These are phyloP conservation scores for Hemisphaericaspora subhashii DNA, from an alignment of 1,139 yeast species.

Conservation along the genomic window DNA sequence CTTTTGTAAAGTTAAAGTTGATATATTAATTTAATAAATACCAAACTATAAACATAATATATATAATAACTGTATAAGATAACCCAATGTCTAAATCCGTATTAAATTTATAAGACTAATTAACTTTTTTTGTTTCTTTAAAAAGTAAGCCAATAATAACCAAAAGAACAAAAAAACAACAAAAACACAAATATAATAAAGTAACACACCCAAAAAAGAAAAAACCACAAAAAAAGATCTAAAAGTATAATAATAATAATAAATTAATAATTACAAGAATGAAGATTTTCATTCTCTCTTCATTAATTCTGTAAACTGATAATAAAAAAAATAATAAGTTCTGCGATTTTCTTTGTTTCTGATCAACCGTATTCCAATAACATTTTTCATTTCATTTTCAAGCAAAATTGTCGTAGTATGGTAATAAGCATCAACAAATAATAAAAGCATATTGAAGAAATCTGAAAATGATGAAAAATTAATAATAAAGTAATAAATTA, in stretches of 20 bases:
- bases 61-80: constrained; percentile 21
- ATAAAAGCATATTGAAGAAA: neutral
- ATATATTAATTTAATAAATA: constrained; percentile 2
- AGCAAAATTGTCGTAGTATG: no score
- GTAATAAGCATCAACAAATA: neutral
- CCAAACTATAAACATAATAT: constrained; percentile 1
- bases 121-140: neutral
- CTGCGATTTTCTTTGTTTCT: neutral
- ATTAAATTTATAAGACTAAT: constrained; percentile 15
- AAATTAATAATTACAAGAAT: neutral
- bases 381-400: neutral
- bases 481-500: constrained; percentile 1
- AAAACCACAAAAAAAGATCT: constrained; percentile 24
- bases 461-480: neutral
- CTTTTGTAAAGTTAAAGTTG: no score
- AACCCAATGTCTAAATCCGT: constrained; percentile 45
- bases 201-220: constrained; percentile 24
- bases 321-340: no score
- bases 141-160: constrained; percentile 5
- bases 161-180: constrained; percentile 9
- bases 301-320: neutral
- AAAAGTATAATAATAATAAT: neutral
- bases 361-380: neutral
- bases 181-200: constrained; percentile 13
- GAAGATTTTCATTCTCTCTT: neutral